These are phyloP conservation scores for Teratosphaeria pseudoeucalypti DNA, from an alignment of 2,329 filamentous ascomycete species.

Conservation along the genomic window DNA sequence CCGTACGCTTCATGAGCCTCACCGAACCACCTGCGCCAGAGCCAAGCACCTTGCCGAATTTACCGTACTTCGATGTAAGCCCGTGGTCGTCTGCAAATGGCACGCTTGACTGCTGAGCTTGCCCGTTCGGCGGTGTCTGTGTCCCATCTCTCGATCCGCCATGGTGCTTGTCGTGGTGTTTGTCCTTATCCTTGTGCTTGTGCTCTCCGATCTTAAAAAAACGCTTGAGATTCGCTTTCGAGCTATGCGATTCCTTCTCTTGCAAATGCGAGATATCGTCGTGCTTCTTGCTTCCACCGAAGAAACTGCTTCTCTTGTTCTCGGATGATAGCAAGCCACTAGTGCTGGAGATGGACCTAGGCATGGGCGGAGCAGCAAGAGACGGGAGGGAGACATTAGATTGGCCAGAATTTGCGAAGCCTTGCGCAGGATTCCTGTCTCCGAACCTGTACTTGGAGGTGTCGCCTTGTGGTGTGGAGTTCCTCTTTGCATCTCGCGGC, in stretches of 20 bases:
- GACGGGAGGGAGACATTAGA: constrained; percentile 8
- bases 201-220: constrained; percentile 78
- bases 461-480: constrained; percentile 39
- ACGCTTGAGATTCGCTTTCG: constrained; percentile 91
- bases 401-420: constrained; percentile 30
- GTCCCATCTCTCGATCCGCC: constrained; percentile 16
- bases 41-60: constrained; percentile 85
- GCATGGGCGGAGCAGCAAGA: constrained; percentile 21
- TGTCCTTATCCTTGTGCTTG: constrained; percentile 50
- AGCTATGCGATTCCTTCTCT: constrained; percentile 32
- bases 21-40: constrained; percentile 93
- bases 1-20: constrained; percentile 82
- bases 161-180: constrained; percentile 42
- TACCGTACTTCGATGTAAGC: constrained; percentile 83
- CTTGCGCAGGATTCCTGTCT: constrained; percentile 57
- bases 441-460: constrained; percentile 70
- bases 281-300: constrained; percentile 44
- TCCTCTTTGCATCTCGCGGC: constrained; percentile 61
- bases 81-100: constrained; percentile 94
- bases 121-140: constrained; percentile 14
- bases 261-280: constrained; percentile 31
- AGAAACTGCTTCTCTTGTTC: constrained; percentile 45
- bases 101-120: constrained; percentile 39
- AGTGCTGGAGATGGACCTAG: constrained; percentile 28
- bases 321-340: constrained; percentile 19